These are phyloP conservation scores for Geum urbanum DNA, from an alignment of 306 rosid genomes.

Conservation along the genomic window DNA sequence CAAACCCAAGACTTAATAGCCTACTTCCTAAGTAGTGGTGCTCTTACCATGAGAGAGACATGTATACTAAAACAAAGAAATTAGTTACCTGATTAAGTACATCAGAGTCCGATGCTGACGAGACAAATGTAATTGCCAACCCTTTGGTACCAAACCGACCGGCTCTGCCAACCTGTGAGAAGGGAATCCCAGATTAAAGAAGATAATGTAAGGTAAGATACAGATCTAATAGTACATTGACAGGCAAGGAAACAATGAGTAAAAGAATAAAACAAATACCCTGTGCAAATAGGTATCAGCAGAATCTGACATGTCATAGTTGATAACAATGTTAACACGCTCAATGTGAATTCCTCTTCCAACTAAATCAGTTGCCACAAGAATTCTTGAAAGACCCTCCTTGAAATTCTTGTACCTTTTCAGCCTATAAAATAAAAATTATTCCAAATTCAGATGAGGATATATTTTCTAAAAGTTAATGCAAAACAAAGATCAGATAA, in stretches of 20 bases:
- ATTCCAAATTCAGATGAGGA: background rate
- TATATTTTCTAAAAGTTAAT: background rate
- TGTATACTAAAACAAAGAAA: background rate
- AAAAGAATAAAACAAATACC: constrained; percentile 31
- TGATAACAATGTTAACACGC: constrained; percentile 76
- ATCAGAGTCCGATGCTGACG: constrained; percentile 81
- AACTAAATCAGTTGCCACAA: constrained; percentile 76
- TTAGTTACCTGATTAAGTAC: constrained; percentile 77
- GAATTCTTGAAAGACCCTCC: constrained; percentile 77
- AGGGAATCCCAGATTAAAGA: background rate
- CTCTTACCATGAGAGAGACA: no score
- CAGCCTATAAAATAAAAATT: constrained; percentile 39
- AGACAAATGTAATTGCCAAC: constrained; percentile 94
- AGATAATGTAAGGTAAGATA: background rate
- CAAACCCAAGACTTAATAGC: no score
- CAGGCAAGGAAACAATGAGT: background rate
- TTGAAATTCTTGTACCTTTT: constrained; percentile 74
- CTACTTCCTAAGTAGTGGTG: no score
- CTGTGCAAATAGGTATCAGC: constrained; percentile 73
- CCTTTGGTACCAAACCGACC: constrained; percentile 99
- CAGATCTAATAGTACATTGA: background rate
- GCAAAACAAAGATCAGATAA: background rate
- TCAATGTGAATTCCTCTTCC: constrained; percentile 84
- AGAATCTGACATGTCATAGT: constrained; percentile 79
- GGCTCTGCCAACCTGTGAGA: constrained; percentile 85